These are phyloP conservation scores for Daedaleopsis sinensis DNA, from an alignment of 768 basidiomycete species.

Conservation along the genomic window DNA sequence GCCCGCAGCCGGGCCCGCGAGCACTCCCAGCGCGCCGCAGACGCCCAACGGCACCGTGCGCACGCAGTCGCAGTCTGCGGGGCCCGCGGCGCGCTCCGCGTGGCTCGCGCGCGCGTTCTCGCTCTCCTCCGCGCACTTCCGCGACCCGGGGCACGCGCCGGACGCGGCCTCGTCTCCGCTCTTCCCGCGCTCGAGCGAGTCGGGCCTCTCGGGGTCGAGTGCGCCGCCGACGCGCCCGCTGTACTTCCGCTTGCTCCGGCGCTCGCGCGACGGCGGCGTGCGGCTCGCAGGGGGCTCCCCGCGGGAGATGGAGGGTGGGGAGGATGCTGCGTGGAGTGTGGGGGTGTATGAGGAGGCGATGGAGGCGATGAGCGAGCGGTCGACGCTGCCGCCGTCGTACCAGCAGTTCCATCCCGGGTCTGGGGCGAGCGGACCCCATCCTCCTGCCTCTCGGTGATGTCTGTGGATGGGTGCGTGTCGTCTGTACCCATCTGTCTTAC, in stretches of 20 bases:
- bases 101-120: slow-evolving; percentile 3
- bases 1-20: neutral
- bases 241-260: neutral
- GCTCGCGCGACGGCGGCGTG: slow-evolving; percentile 12
- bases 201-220: neutral
- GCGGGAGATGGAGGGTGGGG: neutral
- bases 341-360: slow-evolving; percentile 8
- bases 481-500: too few relatives aligned
- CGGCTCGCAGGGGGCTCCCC: slow-evolving; percentile 7
- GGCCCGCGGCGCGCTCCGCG: neutral
- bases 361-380: slow-evolving; percentile 1
- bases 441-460: too few relatives aligned
- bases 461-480: too few relatives aligned
- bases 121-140: neutral
- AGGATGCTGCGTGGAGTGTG: neutral
- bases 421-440: too few relatives aligned
- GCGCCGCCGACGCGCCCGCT: neutral
- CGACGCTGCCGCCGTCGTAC: slow-evolving; percentile 11
- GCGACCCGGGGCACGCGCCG: neutral
- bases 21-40: neutral
- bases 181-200: neutral
- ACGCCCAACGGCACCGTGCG: neutral
- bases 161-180: neutral
- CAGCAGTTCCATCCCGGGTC: neutral
- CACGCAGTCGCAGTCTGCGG: neutral